Evolutionary conservation across 2,329 filamentous ascomycete genomes (phyloP), one percentile per base, ranked within the genome.

Genomic region (Fusarium buxicola): DNA sequence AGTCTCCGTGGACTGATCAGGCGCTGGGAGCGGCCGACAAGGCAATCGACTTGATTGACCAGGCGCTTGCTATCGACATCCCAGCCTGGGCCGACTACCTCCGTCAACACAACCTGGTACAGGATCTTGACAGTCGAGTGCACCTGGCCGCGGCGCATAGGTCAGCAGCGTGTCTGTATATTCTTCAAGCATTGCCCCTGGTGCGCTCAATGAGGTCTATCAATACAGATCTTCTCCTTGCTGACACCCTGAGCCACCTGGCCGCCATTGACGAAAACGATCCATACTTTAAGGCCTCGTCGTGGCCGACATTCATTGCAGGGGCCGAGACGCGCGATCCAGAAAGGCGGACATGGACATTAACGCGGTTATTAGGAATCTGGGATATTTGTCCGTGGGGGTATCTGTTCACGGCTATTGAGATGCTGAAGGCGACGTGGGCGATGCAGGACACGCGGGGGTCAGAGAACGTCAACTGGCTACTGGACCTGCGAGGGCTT

Each of bases 301-400:
- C 82, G n/a, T 87, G 84, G 84, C 84, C 85, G 2, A 77, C 84
- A 1, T 86, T 87, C 61, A 79, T 87, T 27, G 83, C 82, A 3
- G 85, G 85, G 2, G 84, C 84, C 0, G 84, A 86, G 65, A 81
- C 82, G 4, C 77, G 78, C 36, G 78, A 83, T 49, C 71, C 74
- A 0, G 73, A 76, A 31, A 80, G 80, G 54, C 76, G 84, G 34
- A 75, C 73, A 4, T 86, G 84, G 84, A 78, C 82, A n/a, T 74
- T 84, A 68, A 75, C 80, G 47, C 79, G 81, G 11, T 69, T 83
- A 38, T 69, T 79, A 58, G 74, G 73, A 30, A 80, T 83, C 68
- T 79, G 78, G 73, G 74, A 76, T 16, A 74, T 77, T 15, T 81
- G 79, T 56, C 79, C 81, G 0, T 84, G 82, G 80, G 80, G 81